Evolutionary conservation across 2,329 filamentous ascomycete species (phyloP), one percentile per base, ranked within the genome.

Genomic region (Cadophora sp.): DNA sequence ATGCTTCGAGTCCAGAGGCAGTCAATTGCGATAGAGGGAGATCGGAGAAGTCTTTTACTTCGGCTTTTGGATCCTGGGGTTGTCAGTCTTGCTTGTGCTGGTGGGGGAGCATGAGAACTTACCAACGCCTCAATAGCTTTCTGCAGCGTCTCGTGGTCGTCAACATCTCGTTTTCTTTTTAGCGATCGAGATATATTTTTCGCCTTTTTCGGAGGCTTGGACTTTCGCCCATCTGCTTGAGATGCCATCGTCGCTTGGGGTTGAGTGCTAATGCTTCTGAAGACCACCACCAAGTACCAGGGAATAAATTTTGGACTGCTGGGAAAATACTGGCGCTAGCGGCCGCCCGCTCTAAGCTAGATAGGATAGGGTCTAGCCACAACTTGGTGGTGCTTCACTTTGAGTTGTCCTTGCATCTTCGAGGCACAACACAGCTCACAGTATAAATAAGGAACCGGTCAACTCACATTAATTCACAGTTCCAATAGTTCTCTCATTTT

Each of bases 1-100:
- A 94, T 48, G 91, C 86, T 71, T 94, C 88, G 69, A 99, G 87
- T 62, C 96, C 96, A 22, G 86, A 85, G 41, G 87, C 83, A 2
- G 96, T 98, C 18, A 92, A 86, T 71, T 90, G 85, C 62, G 94
- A 98, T 65, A 99, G 85, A 18, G 96, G 96, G 0, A 99, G 85
- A 66, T 97, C 89, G 73, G 89, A 84, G 79, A 99, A 99, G 70
- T 86, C 86, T 71, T 88, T 89, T 73, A 76, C 70, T 55, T 76
- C 75, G 58, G 68, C 67, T 69, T 75, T 78, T 14, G 67, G 68
- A 66, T 78, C 76, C 76, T 78, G 50, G 47, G 20, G 56, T 20
- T 63, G 59, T 74, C 27, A 73, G 68, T 60, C 39, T 50, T 16
- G 48, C 16, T 50, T 16, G 48, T 13, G 30, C 59, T 30, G 51